Evolutionary conservation across 371 early-diverging fungal species (phyloP).

Genomic region (Neoconidiobolus thromboides): DNA sequence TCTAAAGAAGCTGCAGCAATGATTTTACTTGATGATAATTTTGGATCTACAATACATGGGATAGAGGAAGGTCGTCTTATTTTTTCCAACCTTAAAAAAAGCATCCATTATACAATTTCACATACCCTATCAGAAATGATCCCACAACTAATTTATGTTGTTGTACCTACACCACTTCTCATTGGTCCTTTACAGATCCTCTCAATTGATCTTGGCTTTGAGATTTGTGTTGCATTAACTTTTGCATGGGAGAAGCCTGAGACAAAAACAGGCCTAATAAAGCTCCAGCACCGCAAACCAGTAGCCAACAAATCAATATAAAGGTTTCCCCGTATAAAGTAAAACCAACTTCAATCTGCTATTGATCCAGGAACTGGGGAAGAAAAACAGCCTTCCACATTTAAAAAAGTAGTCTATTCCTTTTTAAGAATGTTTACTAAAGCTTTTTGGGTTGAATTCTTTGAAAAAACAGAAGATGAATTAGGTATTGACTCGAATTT

Average conservation of each 20-base stretch:
- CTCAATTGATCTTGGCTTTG: slow-evolving; percentile 85
- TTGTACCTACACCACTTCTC: slow-evolving; percentile 76
- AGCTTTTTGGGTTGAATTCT: slow-evolving; percentile 36
- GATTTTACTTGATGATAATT: slow-evolving; percentile 70
- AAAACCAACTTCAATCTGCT: slow-evolving; percentile 21
- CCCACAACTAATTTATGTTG: slow-evolving; percentile 59
- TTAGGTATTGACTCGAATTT: slow-evolving; percentile 63
- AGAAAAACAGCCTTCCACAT: slow-evolving; percentile 16
- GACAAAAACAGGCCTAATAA: slow-evolving; percentile 56
- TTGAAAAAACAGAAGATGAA: slow-evolving; percentile 47
- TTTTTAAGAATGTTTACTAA: slow-evolving; percentile 23
- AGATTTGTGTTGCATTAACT: slow-evolving; percentile 63
- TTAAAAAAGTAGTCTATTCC: slow-evolving; percentile 12
- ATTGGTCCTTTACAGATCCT: slow-evolving; percentile 68
- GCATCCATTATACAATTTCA: slow-evolving; percentile 75
- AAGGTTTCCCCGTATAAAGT: slow-evolving; percentile 28
- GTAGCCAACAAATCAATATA: slow-evolving; percentile 57
- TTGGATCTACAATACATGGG: slow-evolving; percentile 10
- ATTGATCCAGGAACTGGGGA: slow-evolving; percentile 26
- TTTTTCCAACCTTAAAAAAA: slow-evolving; percentile 87
- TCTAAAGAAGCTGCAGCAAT: slow-evolving; percentile 94
- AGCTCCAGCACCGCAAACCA: slow-evolving; percentile 69
- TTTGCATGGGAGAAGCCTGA: slow-evolving; percentile 92
- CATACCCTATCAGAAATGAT: slow-evolving; percentile 72
- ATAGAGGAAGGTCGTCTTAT: slow-evolving; percentile 77